Evolutionary conservation across 495 filamentous ascomycete species (phyloP), one percentile per base, ranked within the genome.

Genomic region (Neurospora cerealis): DNA sequence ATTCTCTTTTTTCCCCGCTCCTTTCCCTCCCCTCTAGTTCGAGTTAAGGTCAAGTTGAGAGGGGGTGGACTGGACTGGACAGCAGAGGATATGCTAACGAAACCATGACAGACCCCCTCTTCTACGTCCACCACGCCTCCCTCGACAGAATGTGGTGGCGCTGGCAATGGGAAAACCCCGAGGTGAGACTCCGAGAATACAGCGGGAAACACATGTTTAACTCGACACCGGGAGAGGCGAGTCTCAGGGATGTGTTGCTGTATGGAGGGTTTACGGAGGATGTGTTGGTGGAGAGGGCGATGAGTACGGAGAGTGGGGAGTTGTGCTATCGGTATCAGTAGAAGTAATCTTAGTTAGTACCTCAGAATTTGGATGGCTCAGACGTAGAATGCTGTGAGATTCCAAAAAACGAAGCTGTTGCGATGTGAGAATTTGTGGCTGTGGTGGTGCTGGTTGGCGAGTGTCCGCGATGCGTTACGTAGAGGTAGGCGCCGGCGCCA

Each of bases 91-190:
- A 28, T 28, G 48, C 48, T 60, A 17, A 71, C 15, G 21, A 9
- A 19, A 39, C 38, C 38, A 21, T 8, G 10, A 41, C 38, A 72
- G 70, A 72, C 28, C 70, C 70, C 7, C 70, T 72, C 15, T 72
- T 72, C 39, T 72, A 72, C 70, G 41, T 72, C 42, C 70, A 72
- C 70, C 70, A 72, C 42, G 42, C 70, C 32, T 34, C 32, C 10
- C 70, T 72, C 2, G 70, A 72, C 70, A 41, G 70, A 5, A 72
- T 72, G 70, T 72, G 70, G 70, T 72, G 70, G 70, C 40, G 42
- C 0, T 72, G 70, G 70, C 70, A 72, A 4, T n/a, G 44, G 41
- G 70, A 72, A 0, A 69, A 62, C 2, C 70, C 70, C 1, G 44
- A 46, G 13, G 70, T 54, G 0, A 2, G 70, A 17, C 40, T 72